These are phyloP conservation scores for Nicotiana noctiflora DNA, from an alignment of 257 asterid species.

Conservation along the genomic window DNA sequence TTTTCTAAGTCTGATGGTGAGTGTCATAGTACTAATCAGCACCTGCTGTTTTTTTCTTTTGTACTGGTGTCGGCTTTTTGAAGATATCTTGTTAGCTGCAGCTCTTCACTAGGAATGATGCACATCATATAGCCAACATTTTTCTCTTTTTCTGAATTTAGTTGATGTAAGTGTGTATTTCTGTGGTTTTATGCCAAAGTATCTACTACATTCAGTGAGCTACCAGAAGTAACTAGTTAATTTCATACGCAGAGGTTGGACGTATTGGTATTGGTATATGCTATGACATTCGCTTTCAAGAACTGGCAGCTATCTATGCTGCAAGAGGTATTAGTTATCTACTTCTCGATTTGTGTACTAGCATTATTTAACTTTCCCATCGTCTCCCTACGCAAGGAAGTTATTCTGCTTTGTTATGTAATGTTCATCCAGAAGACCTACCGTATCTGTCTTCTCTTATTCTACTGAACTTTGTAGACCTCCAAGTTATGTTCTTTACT, in stretches of 20 bases:
- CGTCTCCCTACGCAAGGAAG: not conserved
- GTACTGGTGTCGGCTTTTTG: not conserved
- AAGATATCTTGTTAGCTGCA: not conserved
- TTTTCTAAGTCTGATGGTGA: not conserved
- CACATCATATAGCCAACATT: not conserved
- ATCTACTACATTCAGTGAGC: conserved; percentile 3
- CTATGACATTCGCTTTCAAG: conserved; percentile 80
- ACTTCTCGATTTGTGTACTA: conserved; percentile 5
- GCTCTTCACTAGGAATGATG: not conserved
- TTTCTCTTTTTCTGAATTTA: not conserved
- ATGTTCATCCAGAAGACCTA: not conserved
- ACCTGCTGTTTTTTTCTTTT: not conserved
- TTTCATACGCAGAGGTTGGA: conserved; percentile 61
- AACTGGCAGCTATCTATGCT: conserved; percentile 77
- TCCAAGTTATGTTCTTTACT: not conserved
- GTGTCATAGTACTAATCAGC: not conserved
- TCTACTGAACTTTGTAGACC: not conserved
- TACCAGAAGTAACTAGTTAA: conserved; percentile 3
- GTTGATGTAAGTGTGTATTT: not conserved
- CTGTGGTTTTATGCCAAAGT: not conserved
- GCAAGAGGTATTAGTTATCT: conserved; percentile 52
- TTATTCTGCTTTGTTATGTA: not conserved
- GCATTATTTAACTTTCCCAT: conserved; percentile 1
- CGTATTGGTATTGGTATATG: conserved; percentile 87
- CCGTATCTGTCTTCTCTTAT: not conserved